Evolutionary conservation across 2,329 filamentous ascomycete species (phyloP), one percentile per base, ranked within the genome.

Genomic region (Aspergillus sp.): DNA sequence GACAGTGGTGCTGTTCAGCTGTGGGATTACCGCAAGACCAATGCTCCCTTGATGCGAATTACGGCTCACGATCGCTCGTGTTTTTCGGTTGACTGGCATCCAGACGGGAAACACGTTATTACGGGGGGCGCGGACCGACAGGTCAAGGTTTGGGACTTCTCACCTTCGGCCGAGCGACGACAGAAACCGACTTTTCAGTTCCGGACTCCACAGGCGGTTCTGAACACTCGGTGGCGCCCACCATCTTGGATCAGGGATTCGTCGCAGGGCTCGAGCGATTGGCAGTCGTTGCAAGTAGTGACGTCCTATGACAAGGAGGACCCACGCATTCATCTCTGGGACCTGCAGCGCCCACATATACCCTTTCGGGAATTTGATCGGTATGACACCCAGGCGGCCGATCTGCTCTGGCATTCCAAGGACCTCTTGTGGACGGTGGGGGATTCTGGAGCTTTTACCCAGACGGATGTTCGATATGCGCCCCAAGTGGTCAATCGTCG

Each of bases 81-180:
- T 66, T 81, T 77, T 51, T 74, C 80, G 5, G 75, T 85, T 32
- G 82, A 85, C 60, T 85, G 81, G 81, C 82, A 85, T 59, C 82
- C 82, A 1, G 81, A 84, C 56, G 82, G 82, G 5, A 83, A 78
- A 58, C 80, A 84, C 60, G 68, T 85, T 7, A 74, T 80, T 46
- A 84, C 80, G 55, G 80, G 79, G n/a, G 75, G 82, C 45, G 72
- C 76, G 19, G 82, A 85, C 61, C 79, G 77, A 49, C 78, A 78
- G 25, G 75, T 84, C 52, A 80, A 80, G 60, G 75, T 84, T 23
- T 85, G 82, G 80, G 80, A 84, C 60, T 79, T 84, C 48, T 79
- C 78, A 3, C 67, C 72, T 2, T 69, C 66, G n/a, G 72, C 76
- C 47, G 75, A 75, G 47, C 72, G 79, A 53, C 74, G 78, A 51